Conservation (phyloP, 495 filamentous ascomycete genomes). For the Penicilliopsis zonata region DNA sequence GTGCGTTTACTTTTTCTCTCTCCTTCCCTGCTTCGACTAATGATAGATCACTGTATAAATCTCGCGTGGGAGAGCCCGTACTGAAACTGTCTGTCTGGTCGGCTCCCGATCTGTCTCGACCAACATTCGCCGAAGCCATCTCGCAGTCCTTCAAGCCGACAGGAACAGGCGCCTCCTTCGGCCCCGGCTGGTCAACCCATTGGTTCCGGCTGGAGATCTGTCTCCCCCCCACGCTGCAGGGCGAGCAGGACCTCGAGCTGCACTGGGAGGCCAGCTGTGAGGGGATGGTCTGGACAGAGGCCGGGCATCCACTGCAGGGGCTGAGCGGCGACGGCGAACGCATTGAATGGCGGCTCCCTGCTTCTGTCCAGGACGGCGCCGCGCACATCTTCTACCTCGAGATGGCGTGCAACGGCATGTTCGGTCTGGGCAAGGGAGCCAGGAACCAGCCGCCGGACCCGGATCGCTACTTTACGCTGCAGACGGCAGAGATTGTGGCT, state of each 20-base stretch:
- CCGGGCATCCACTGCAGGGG: slow-evolving; percentile 87
- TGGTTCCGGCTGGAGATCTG: slow-evolving; percentile 82
- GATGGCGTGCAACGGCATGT: slow-evolving; percentile 98
- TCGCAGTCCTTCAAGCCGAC: slow-evolving; percentile 69
- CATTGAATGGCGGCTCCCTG: slow-evolving; percentile 78
- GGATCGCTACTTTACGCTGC: slow-evolving; percentile 64
- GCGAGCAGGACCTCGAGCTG: slow-evolving; percentile 74
- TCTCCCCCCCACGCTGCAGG: slow-evolving; percentile 55
- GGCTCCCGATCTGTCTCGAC: slow-evolving; percentile 64
- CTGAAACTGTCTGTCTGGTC: slow-evolving; percentile 83
- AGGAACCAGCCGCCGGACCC: slow-evolving; percentile 80
- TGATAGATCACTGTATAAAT: neutral
- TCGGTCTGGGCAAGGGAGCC: slow-evolving; percentile 77
- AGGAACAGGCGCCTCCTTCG: slow-evolving; percentile 65
- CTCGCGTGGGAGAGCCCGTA: slow-evolving; percentile 46
- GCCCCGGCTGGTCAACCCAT: slow-evolving; percentile 96
- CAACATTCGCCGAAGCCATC: slow-evolving; percentile 79
- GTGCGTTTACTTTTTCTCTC: slow-evolving; percentile 18
- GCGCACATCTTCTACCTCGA: slow-evolving; percentile 87
- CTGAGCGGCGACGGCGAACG: slow-evolving; percentile 83
- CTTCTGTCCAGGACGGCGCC: slow-evolving; percentile 68
- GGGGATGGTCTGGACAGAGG: slow-evolving; percentile 77
- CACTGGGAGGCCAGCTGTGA: slow-evolving; percentile 94
- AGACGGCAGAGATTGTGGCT: slow-evolving; percentile 74
- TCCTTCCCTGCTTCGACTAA: neutral